phyloP scores from a whole-genome alignment of 805 yeast species.

The Blastobotrys peoriensis region DNA sequence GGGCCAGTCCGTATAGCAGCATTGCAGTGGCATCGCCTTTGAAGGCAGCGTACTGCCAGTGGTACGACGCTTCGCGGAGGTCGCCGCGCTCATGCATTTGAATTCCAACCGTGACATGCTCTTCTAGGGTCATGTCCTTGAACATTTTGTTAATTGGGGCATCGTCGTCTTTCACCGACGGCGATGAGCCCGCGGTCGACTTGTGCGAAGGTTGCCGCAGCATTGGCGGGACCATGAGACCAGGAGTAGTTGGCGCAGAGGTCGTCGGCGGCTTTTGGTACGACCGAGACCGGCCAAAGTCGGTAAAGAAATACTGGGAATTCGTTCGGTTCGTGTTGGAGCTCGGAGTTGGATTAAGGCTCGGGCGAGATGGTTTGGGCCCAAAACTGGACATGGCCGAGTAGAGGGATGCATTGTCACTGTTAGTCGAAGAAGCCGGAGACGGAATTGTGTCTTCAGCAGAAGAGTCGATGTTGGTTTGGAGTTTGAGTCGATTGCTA shows the following conservation, averaged over 20 bases:
- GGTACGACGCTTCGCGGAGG: slow-evolving; percentile 62
- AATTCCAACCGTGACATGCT: slow-evolving; percentile 27
- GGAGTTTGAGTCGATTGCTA: no score
- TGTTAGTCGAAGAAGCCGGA: not conserved
- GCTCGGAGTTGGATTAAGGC: no score
- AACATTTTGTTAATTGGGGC: slow-evolving; percentile 10
- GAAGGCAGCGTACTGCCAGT: slow-evolving; percentile 57
- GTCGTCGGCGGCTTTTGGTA: not conserved
- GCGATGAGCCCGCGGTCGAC: not conserved
- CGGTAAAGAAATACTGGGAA: not conserved
- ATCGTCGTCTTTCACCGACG: slow-evolving; percentile 2
- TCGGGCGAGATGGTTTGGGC: not conserved
- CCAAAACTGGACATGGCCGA: not conserved
- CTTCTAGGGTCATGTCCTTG: slow-evolving; percentile 23
- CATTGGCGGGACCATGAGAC: slow-evolving; percentile 2
- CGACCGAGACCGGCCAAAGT: not conserved
- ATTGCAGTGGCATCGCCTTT: slow-evolving; percentile 60
- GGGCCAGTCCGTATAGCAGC: slow-evolving; percentile 61
- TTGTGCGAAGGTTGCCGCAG: slow-evolving; percentile 1
- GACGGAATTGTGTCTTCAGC: not conserved
- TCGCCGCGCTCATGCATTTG: slow-evolving; percentile 50
- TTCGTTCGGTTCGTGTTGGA: no score
- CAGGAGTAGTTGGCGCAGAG: not conserved
- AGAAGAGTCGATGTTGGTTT: not conserved
- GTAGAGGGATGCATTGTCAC: not conserved